Base-by-base conservation (phyloP, 2,329 filamentous ascomycete genomes). In the Fusarium hostae region DNA sequence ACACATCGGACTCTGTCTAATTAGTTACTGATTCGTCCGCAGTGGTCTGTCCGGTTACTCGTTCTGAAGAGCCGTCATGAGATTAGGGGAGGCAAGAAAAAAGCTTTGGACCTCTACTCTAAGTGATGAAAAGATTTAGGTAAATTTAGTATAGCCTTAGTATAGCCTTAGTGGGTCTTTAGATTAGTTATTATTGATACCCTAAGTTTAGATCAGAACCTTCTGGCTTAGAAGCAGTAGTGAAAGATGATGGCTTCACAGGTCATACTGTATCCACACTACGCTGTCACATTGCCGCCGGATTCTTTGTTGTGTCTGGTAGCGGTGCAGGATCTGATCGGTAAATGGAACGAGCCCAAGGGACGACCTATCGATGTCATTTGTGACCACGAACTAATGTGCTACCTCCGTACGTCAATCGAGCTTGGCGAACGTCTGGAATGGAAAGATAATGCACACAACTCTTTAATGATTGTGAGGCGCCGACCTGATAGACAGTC, bases 41-140 rank as follows among this genome's bases (percentile, higher is more conserved):
- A 35, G 34, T 35, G 6, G 12, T 15, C 34, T 35, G 34, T 12
- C 6, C 12, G 12, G 34, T 35, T 16, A 5, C 10, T 6, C 2
- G 1, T 9, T 6, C 6, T 9, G 10, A 22, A 12, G n/a, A 9
- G 20, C 2, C 0, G 1, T 2, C 12, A 6, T 8, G 9, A 2
- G 9, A 48, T 32, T 26, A 3, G 4, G 22, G 7, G 3, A 26
- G 22, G 22, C 3, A 32, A 32, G 30, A 32, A 12, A 12, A 32
- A 32, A 12, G 11, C 11, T 32, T 3, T n/a, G n/a, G 26, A 16
- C 3, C 11, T n/a, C 9, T 47, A 15, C 2, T 11, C 9, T n/a
- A 16, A 30, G 18, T 4, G 4, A 30, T n/a, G 4, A 30, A 20
- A 47, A n/a, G 44, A n/a, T 11, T 47, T 30, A 9, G 20, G 26